A percentile compares a stretch with the other conserved stretches of the same genome.
phyloP scores from a whole-genome alignment of 495 filamentous ascomycete genomes.

The Aspergillus kassunensis region DNA sequence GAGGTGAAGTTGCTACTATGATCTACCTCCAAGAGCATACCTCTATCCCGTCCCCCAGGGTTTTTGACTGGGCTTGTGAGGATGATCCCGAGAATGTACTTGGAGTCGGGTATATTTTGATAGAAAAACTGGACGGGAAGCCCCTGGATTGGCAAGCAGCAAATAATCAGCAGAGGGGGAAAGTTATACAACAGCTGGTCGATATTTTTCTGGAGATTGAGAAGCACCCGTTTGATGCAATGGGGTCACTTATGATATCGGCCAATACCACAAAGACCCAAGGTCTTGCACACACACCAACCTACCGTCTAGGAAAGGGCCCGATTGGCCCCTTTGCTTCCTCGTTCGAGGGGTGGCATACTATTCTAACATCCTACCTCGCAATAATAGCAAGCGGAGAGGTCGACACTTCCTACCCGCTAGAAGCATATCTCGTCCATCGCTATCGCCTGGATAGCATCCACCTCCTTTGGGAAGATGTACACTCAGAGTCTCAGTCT shows the following conservation, averaged over 20 bases:
- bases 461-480: too few relatives aligned
- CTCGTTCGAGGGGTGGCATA: background rate
- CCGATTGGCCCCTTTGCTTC: background rate
- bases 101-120: background rate
- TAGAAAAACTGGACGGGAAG: background rate
- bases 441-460: background rate
- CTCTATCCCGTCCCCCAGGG: background rate
- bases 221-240: background rate
- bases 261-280: background rate
- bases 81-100: background rate
- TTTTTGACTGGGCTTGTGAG: background rate
- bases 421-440: background rate
- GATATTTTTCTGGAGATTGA: background rate
- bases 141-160: background rate
- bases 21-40: background rate
- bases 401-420: background rate
- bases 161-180: background rate
- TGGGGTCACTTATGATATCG: background rate
- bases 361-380: background rate
- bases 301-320: background rate
- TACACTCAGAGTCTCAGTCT: too few relatives aligned
- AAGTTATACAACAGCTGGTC: background rate
- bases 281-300: background rate
- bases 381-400: background rate
- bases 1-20: background rate